phyloP scores from a whole-genome alignment of 805 yeast species.

The Yarrowia osloensis region DNA sequence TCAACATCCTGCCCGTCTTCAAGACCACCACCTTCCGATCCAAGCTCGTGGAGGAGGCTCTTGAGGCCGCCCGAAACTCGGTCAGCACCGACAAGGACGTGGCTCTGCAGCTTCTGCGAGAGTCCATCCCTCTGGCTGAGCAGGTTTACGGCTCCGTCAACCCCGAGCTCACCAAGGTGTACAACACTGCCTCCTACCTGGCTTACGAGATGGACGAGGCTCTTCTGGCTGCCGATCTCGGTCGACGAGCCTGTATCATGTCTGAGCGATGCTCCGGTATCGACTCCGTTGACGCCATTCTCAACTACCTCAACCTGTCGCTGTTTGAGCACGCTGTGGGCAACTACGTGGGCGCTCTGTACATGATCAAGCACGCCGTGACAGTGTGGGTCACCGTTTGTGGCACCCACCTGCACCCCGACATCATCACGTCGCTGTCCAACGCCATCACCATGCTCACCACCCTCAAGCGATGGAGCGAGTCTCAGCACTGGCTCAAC shows the following conservation, averaged over 20 bases:
- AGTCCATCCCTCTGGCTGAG: conserved; percentile 71
- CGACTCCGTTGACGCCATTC: conserved; percentile 75
- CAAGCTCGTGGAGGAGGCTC: conserved; percentile 68
- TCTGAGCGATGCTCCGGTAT: conserved; percentile 79
- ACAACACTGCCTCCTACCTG: conserved; percentile 63
- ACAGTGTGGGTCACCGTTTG: conserved; percentile 59
- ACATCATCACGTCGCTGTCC: conserved; percentile 61
- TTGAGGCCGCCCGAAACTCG: conserved; percentile 44
- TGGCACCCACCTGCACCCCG: conserved; percentile 65
- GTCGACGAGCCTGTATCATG: conserved; percentile 69
- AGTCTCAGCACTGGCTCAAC: conserved; percentile 56
- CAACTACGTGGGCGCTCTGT: conserved; percentile 61
- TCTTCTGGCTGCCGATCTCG: conserved; percentile 61
- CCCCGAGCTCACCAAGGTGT: conserved; percentile 72
- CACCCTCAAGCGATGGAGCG: conserved; percentile 50
- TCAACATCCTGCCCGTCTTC: conserved; percentile 70
- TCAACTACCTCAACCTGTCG: conserved; percentile 74
- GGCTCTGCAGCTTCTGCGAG: conserved; percentile 66
- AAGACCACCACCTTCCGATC: conserved; percentile 71
- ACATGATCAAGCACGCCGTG: conserved; percentile 61
- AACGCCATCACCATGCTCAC: conserved; percentile 64
- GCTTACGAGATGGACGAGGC: conserved; percentile 61
- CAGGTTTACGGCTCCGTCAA: conserved; percentile 83
- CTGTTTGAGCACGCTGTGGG: conserved; percentile 64
- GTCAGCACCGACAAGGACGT: conserved; percentile 45